Base-by-base conservation (phyloP, 2,329 filamentous ascomycete species). In the Hawksworthiomyces lignivorus region DNA sequence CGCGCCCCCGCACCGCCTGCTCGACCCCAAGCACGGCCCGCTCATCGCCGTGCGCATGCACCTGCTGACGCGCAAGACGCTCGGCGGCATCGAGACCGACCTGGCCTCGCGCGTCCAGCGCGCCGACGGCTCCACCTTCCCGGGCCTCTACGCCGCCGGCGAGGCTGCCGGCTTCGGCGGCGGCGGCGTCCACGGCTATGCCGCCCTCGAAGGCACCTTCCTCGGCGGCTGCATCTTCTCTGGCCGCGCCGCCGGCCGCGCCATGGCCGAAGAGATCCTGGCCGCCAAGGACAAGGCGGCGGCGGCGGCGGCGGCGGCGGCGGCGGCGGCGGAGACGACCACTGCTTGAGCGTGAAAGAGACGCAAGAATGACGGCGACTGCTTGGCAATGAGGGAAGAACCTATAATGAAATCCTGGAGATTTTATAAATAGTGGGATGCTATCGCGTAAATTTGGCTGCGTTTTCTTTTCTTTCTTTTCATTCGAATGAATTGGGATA, bases 151-250 rank as follows among this genome's bases (percentile, higher is more conserved):
- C 42, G 75, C 76, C 1, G 76, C 75, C 0, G 76, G 76, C 6
- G 76, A 80, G 53, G 73, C 63, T 1, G 74, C 75, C 0, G 76
- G 76, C 0, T 80, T 80, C 44, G 76, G 76, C 0, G 76, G 77
- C 3, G 76, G 76, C 2, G 76, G 77, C 14, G 72, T 80, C 1
- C 77, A 80, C 49, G 77, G 76, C 0, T 80, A 80, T 50, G 77
- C 65, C 50, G 72, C 76, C 2, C 68, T 80, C 27, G 76, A 80
- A 55, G 76, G 77, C 1, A 80, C 76, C 0, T 80, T 80, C 52
- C 50, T 80, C 4, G 76, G 76, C 12, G 76, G 76, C 1, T 80
- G 76, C 45, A 78, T 80, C 50, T 80, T 80, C 50, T 79, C 75
- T 0, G 76, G 77, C 0, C 59, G 75, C 6, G 69, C 69, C 1